Evolutionary conservation across 2,329 filamentous ascomycete species (phyloP).

Genomic region (Aspergillus ustus): DNA sequence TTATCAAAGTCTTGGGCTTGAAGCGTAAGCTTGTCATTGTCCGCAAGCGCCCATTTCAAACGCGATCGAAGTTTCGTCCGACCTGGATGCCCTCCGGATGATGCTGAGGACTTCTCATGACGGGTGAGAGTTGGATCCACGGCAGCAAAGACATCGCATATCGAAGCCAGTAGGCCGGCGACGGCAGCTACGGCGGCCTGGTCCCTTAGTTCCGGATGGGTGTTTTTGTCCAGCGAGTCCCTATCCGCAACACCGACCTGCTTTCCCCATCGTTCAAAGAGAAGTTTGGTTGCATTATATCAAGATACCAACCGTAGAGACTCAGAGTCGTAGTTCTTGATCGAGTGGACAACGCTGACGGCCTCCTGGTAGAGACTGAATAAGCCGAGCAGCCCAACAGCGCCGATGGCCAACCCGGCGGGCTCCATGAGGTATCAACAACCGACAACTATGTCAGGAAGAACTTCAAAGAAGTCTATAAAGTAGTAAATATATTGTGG

Average conservation of each 20-base stretch:
- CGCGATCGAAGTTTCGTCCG: neutral
- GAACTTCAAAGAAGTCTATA: no score
- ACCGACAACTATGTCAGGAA: no score
- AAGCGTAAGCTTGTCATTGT: neutral
- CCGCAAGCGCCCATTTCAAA: neutral
- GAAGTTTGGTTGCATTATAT: neutral
- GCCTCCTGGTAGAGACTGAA: neutral
- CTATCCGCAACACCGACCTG: neutral
- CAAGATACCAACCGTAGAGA: neutral
- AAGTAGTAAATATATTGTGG: no score
- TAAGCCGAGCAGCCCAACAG: neutral
- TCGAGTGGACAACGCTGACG: neutral
- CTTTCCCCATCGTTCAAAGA: constrained; percentile 2
- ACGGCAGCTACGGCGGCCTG: neutral
- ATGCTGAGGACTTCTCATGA: neutral
- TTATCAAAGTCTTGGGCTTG: constrained; percentile 3
- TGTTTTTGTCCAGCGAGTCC: neutral
- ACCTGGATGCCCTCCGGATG: no score
- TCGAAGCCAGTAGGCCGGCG: neutral
- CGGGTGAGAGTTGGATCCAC: neutral
- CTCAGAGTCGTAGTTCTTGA: neutral
- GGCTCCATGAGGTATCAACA: neutral
- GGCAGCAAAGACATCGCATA: neutral
- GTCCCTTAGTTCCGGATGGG: neutral
- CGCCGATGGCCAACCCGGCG: neutral